Evolutionary conservation across 495 filamentous ascomycete genomes (phyloP), one percentile per base, ranked within the genome.

Genomic region (Staphylotrichum longicolle): DNA sequence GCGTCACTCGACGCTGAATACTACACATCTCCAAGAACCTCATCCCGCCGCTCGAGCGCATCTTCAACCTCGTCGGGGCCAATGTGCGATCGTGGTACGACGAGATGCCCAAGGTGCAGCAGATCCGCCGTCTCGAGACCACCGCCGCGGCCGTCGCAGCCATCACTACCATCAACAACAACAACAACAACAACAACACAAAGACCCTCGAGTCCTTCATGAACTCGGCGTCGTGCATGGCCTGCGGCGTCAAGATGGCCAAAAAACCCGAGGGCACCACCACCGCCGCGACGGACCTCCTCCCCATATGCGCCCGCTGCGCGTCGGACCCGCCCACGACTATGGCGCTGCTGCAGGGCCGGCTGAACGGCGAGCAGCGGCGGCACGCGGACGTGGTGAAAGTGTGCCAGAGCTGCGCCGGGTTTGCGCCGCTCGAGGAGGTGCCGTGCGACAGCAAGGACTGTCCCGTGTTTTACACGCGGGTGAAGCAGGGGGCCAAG

Each of bases 31-130:
- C 82, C 7, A 98, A 96, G 78, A 97, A 96, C 68, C 68, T 98
- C 32, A 94, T 98, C 53, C 95, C 95, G 20, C 94, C 94, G 3
- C 81, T 98, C 3, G 94, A 96, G 74, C 85, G 94, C 12, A 98
- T 98, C 56, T 98, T 98, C 80, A 96, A 95, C 71, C 85, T 98
- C 11, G 91, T 98, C 33, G 94, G 94, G 37, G 94, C 92, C 20
- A 95, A 95, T 72, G 89, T 98, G 11, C 80, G 89, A 14, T 80
- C 84, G 58, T 98, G 94, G 94, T 98, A 92, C 63, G 92, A 96
- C 57, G 91, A 96, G 73, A 96, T 96, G 91, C 94, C 94, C 30
- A 96, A 95, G 72, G 80, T 90, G 40, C 90, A 90, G 66, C 83
- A 87, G 4, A 84, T 93, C 42, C 82, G 85, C 34, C 79, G 80